A percentile compares a stretch with the other conserved stretches of the same genome.
phyloP scores from a whole-genome alignment of 1,284 basidiomycete species.

The Ganoderma lucidum region DNA sequence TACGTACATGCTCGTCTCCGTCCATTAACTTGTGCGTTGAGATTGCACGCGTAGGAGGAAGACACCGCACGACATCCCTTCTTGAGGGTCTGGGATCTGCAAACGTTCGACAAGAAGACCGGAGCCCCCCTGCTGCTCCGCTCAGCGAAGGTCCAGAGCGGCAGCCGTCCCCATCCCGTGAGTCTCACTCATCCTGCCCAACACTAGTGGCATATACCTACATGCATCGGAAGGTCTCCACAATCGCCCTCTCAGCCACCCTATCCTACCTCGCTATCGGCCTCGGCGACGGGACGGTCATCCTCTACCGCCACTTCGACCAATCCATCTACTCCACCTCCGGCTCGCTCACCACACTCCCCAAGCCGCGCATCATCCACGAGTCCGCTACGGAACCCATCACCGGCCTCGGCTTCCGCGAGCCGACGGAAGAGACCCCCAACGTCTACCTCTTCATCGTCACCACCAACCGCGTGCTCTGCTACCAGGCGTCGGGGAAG shows the following conservation, averaged over 20 bases:
- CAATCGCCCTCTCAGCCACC: constrained; percentile 82
- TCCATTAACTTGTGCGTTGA: background rate
- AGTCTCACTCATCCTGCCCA: constrained; percentile 36
- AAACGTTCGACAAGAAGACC: constrained; percentile 77
- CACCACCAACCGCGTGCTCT: constrained; percentile 84
- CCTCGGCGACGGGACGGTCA: constrained; percentile 93
- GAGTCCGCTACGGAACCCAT: constrained; percentile 88
- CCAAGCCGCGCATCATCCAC: constrained; percentile 83
- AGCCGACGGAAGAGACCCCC: constrained; percentile 59
- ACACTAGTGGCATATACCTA: constrained; percentile 3
- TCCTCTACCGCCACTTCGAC: constrained; percentile 91
- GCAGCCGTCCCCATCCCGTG: constrained; percentile 85
- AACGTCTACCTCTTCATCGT: constrained; percentile 84
- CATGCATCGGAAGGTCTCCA: constrained; percentile 66
- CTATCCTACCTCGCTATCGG: constrained; percentile 91
- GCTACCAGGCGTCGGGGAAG: constrained; percentile 80
- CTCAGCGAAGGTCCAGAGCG: constrained; percentile 80
- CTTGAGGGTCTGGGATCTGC: constrained; percentile 91
- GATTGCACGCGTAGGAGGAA: constrained; percentile 70
- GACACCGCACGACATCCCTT: constrained; percentile 76
- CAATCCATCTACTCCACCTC: constrained; percentile 79
- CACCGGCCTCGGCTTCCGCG: constrained; percentile 90
- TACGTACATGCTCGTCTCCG: constrained; percentile 49
- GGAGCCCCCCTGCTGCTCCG: constrained; percentile 75
- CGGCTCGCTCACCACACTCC: constrained; percentile 72